A percentile compares a stretch with the other conserved stretches of the same genome.
phyloP scores from a whole-genome alignment of 768 basidiomycete genomes.

The Hygrophoropsis aurantiaca region DNA sequence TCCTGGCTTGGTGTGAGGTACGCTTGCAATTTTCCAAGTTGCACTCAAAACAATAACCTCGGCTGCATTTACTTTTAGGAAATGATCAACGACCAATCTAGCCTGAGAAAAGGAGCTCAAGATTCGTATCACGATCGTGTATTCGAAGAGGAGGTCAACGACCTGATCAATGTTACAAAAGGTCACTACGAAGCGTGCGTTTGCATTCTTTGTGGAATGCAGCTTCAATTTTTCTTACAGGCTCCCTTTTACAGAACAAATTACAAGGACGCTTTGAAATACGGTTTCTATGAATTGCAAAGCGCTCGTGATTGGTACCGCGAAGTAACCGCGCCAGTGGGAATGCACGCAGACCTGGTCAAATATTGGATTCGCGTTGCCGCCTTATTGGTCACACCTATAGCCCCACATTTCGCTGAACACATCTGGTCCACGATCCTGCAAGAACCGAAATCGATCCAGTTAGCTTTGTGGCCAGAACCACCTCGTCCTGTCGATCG shows the following conservation, averaged over 20 bases:
- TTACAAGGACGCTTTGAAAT: slow-evolving; percentile 95
- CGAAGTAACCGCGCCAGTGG: slow-evolving; percentile 82
- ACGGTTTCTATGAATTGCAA: slow-evolving; percentile 94
- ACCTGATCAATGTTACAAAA: slow-evolving; percentile 80
- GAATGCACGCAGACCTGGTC: slow-evolving; percentile 91
- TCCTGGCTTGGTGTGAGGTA: slow-evolving; percentile 91
- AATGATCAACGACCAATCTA: slow-evolving; percentile 67
- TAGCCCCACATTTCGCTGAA: slow-evolving; percentile 94
- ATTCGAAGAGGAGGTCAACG: slow-evolving; percentile 90
- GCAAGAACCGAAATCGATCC: slow-evolving; percentile 72
- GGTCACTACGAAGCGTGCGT: slow-evolving; percentile 79
- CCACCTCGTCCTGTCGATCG: slow-evolving; percentile 59
- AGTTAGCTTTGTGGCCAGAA: slow-evolving; percentile 82
- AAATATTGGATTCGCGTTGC: slow-evolving; percentile 80
- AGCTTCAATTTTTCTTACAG: not conserved
- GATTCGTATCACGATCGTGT: slow-evolving; percentile 82
- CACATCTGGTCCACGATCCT: slow-evolving; percentile 83
- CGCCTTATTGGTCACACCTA: slow-evolving; percentile 78
- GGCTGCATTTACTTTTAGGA: too few species aligned
- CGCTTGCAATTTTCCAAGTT: slow-evolving; percentile 15
- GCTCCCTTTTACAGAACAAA: slow-evolving; percentile 58
- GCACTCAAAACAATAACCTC: not conserved
- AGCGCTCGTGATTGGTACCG: slow-evolving; percentile 94
- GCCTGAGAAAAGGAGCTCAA: slow-evolving; percentile 70
- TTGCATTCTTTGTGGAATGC: not conserved